Conservation (phyloP, 495 filamentous ascomycete species). For the Schizothecium vesticola region DNA sequence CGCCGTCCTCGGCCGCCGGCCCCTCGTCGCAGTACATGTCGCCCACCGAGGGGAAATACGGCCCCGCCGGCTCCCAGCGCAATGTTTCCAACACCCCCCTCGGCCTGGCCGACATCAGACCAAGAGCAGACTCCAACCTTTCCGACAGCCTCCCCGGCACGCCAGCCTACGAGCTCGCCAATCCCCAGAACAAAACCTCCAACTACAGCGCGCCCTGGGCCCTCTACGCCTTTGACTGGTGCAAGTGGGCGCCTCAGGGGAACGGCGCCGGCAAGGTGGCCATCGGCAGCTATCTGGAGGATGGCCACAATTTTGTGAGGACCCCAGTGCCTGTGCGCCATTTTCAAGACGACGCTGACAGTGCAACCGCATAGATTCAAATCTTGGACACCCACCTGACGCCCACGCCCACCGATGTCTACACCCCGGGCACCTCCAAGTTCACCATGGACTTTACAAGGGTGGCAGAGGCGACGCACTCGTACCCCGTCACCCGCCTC, state of each 20-base stretch:
- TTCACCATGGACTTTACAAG: constrained; percentile 85
- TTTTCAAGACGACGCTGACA: neutral
- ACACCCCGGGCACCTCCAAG: constrained; percentile 60
- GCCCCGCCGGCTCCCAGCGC: constrained; percentile 63
- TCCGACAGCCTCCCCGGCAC: constrained; percentile 57
- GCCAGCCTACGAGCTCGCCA: constrained; percentile 48
- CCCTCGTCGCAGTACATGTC: constrained; percentile 59
- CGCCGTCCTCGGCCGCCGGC: constrained; percentile 57
- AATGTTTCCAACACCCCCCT: constrained; percentile 78
- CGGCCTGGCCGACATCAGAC: constrained; percentile 84
- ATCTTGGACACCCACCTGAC: constrained; percentile 82
- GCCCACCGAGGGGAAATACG: constrained; percentile 60
- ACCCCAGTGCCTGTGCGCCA: neutral
- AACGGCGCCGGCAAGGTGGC: constrained; percentile 86
- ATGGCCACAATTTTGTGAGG: constrained; percentile 93
- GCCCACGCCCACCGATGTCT: constrained; percentile 66
- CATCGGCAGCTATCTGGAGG: constrained; percentile 92
- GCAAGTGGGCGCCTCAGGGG: constrained; percentile 86
- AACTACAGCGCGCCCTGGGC: constrained; percentile 95
- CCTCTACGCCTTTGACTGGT: constrained; percentile 97
- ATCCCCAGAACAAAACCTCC: constrained; percentile 51
- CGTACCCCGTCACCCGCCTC: constrained; percentile 93
- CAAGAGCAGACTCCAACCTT: constrained; percentile 67
- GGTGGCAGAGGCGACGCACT: constrained; percentile 95
- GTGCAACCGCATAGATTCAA: constrained; percentile 66